Conservation (phyloP, 257 asterid genomes). For the Henckelia pumila region DNA sequence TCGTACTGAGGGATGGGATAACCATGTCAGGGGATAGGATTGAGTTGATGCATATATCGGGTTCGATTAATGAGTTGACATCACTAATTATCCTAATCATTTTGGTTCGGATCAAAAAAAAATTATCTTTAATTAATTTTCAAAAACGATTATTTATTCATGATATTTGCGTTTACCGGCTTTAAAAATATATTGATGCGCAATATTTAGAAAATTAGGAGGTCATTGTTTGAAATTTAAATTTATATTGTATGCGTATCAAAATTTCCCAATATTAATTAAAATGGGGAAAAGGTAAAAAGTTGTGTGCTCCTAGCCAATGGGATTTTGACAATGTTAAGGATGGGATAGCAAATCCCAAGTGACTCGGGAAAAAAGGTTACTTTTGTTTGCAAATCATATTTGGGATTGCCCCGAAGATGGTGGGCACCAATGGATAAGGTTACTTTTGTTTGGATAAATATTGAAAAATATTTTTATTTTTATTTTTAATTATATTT, state of each 20-base stretch:
- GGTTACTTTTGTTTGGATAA: too few relatives aligned
- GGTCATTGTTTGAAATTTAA: too few relatives aligned
- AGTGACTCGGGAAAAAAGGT: background rate
- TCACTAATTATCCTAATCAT: constrained; percentile 6
- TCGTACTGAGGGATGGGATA: background rate
- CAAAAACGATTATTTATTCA: too few relatives aligned
- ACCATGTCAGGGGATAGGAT: constrained; percentile 17
- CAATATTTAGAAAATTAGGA: too few relatives aligned
- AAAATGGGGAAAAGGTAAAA: too few relatives aligned
- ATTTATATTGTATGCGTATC: background rate
- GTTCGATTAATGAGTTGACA: constrained; percentile 18
- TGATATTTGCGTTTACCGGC: too few relatives aligned
- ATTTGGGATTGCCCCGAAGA: background rate
- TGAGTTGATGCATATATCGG: background rate
- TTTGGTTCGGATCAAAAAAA: background rate
- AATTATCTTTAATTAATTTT: too few relatives aligned
- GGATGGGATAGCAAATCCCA: background rate
- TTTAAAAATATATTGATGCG: too few relatives aligned
- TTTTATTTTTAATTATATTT: too few relatives aligned
- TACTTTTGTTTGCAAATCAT: too few relatives aligned
- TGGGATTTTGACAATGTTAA: background rate
- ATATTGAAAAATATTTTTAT: too few relatives aligned
- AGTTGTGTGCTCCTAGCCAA: background rate
- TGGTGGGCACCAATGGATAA: background rate
- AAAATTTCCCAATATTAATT: background rate